phyloP scores from a whole-genome alignment of 441 rosid genomes.

The Flueggea neowawraea region DNA sequence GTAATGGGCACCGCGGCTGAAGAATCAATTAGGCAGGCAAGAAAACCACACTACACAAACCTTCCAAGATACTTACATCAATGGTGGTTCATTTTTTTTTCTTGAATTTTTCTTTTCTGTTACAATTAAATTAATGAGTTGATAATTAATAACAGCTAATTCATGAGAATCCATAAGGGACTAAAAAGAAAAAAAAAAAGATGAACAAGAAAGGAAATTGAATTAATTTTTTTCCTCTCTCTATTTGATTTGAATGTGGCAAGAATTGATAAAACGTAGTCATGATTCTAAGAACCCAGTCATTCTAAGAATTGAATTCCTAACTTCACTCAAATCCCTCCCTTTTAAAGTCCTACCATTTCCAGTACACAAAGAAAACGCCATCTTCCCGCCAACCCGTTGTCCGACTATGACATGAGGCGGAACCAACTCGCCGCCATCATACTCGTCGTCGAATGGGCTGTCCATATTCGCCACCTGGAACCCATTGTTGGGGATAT shows the following conservation, averaged over 20 bases:
- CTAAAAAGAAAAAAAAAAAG: too few relatives aligned
- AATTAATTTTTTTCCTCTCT: neutral
- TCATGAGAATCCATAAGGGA: too few relatives aligned
- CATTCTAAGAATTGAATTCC: conserved; percentile 76
- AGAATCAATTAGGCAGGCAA: too few relatives aligned
- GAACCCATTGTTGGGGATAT: conserved; percentile 33
- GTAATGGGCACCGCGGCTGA: too few relatives aligned
- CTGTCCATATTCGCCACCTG: conserved; percentile 12
- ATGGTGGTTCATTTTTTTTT: neutral
- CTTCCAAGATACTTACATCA: neutral
- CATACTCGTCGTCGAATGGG: conserved; percentile 26
- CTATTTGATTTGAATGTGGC: neutral
- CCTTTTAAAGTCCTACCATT: conserved; percentile 87
- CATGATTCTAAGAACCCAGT: conserved; percentile 83
- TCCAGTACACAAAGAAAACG: conserved; percentile 69
- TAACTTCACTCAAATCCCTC: conserved; percentile 66
- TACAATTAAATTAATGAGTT: too few relatives aligned
- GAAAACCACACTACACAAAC: neutral
- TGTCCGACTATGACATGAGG: conserved; percentile 66
- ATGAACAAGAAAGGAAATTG: neutral
- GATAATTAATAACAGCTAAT: too few relatives aligned
- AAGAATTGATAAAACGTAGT: conserved; percentile 1
- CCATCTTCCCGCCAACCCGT: conserved; percentile 55
- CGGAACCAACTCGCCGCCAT: conserved; percentile 45
- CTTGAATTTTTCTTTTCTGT: too few relatives aligned